Conservation (phyloP, 805 yeast species). For the Schizosaccharomyces lindneri region DNA sequence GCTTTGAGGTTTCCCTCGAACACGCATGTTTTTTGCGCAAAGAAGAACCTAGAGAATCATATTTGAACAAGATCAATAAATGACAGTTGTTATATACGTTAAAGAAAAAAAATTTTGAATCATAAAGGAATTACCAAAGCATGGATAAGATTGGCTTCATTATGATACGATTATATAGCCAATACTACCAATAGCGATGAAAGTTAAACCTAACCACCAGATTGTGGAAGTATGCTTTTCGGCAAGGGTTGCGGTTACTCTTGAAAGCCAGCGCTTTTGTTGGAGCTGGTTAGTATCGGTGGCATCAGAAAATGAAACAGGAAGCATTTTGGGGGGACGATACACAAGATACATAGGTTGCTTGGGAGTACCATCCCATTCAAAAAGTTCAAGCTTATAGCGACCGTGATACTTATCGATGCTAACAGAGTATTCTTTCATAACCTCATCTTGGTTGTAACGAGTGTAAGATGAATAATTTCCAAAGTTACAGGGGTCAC, state of each 20-base stretch:
- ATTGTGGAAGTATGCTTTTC: constrained; percentile 5
- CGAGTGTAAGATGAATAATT: constrained; percentile 26
- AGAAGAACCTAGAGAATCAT: no score
- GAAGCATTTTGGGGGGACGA: constrained; percentile 88
- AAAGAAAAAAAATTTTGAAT: no score
- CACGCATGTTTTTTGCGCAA: no score
- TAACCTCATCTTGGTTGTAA: constrained; percentile 42
- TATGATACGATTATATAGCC: constrained; percentile 9
- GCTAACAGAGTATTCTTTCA: constrained; percentile 24
- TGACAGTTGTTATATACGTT: no score
- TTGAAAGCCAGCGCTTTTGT: constrained; percentile 7
- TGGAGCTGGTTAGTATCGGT: constrained; percentile 12
- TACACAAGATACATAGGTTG: constrained; percentile 83
- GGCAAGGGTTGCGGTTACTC: constrained; percentile 7
- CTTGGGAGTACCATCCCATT: constrained; percentile 45
- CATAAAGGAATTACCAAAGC: no score
- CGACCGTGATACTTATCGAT: constrained; percentile 70
- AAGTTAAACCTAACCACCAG: constrained; percentile 19
- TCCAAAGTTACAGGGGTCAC: constrained; percentile 53
- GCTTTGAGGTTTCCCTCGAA: no score
- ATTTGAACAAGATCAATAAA: no score
- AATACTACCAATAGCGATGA: constrained; percentile 16
- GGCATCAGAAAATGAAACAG: constrained; percentile 59
- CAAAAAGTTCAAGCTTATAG: constrained; percentile 44
- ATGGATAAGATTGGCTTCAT: background rate